phyloP scores from a whole-genome alignment of 805 yeast genomes.

The Pichia manshurica region DNA sequence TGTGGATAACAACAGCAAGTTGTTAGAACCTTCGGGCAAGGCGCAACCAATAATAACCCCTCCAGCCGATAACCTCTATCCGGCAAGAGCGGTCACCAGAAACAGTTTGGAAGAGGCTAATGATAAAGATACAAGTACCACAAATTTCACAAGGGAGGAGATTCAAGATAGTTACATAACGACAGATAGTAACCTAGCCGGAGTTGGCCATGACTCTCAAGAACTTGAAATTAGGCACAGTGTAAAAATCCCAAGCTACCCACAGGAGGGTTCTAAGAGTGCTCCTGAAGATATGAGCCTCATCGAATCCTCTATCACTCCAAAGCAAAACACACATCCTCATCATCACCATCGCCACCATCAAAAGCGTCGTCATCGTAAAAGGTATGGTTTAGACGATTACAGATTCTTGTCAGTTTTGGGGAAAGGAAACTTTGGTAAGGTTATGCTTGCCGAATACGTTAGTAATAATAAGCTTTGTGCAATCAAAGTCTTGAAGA shows the following conservation, averaged over 20 bases:
- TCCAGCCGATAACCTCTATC: constrained; percentile 13
- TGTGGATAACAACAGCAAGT: background rate
- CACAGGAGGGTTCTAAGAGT: background rate
- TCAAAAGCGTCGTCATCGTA: constrained; percentile 43
- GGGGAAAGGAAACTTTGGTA: constrained; percentile 98
- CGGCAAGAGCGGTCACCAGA: constrained; percentile 23
- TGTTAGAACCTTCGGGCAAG: background rate
- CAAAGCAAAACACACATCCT: constrained; percentile 9
- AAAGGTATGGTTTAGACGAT: constrained; percentile 88
- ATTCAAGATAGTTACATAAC: background rate
- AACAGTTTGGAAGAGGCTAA: constrained; percentile 3
- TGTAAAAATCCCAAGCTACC: constrained; percentile 4
- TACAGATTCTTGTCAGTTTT: constrained; percentile 90
- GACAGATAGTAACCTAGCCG: background rate
- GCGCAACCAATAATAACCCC: background rate
- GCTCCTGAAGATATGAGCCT: background rate
- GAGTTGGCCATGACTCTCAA: background rate
- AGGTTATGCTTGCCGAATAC: constrained; percentile 95
- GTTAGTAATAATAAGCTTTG: constrained; percentile 74
- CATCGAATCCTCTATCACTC: background rate
- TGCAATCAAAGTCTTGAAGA: constrained; percentile 94
- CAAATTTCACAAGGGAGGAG: background rate
- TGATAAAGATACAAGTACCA: constrained; percentile 4
- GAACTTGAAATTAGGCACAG: background rate
- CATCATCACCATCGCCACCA: constrained; percentile 22